Percentiles rank a stretch among this genome's conserved stretches.
Conservation (phyloP, 2,329 filamentous ascomycete species). For the Stemphylium beticola region DNA sequence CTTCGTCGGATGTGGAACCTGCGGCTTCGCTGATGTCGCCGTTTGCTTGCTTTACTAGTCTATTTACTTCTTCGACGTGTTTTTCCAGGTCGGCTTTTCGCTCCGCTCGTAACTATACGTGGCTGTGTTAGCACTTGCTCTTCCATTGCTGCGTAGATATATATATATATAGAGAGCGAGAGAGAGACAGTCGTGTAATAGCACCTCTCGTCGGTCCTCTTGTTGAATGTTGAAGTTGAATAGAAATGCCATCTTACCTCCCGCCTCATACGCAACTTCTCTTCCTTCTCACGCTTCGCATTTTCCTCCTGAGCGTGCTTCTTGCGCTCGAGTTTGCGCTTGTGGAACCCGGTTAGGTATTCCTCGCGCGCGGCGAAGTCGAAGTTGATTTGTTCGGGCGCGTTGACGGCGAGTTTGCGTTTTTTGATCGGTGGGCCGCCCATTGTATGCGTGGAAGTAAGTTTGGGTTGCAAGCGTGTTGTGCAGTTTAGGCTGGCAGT, state of each 20-base stretch:
- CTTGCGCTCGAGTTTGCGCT: constrained; percentile 84
- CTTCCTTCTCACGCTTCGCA: constrained; percentile 75
- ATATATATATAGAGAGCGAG: too few species aligned
- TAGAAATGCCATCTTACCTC: constrained; percentile 64
- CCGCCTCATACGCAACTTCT: constrained; percentile 74
- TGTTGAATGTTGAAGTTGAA: too few species aligned
- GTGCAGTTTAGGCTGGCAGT: not conserved
- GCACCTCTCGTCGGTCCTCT: too few species aligned
- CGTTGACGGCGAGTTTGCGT: constrained; percentile 46
- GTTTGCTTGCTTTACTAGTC: constrained; percentile 68
- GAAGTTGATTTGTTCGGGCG: constrained; percentile 83
- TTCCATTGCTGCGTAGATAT: not conserved
- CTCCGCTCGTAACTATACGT: constrained; percentile 76
- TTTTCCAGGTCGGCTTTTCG: constrained; percentile 80
- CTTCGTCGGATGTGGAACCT: constrained; percentile 45
- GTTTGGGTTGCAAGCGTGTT: not conserved
- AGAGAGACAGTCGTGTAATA: not conserved
- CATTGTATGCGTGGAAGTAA: not conserved
- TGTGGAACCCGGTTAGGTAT: constrained; percentile 95
- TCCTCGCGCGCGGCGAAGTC: constrained; percentile 80
- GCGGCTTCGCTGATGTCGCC: constrained; percentile 43
- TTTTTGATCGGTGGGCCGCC: constrained; percentile 40
- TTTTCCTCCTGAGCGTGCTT: constrained; percentile 86
- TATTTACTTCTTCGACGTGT: constrained; percentile 79
- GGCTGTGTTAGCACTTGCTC: not conserved